Evolutionary conservation across 805 yeast species (phyloP).

Genomic region (Wickerhamomyces canadensis): DNA sequence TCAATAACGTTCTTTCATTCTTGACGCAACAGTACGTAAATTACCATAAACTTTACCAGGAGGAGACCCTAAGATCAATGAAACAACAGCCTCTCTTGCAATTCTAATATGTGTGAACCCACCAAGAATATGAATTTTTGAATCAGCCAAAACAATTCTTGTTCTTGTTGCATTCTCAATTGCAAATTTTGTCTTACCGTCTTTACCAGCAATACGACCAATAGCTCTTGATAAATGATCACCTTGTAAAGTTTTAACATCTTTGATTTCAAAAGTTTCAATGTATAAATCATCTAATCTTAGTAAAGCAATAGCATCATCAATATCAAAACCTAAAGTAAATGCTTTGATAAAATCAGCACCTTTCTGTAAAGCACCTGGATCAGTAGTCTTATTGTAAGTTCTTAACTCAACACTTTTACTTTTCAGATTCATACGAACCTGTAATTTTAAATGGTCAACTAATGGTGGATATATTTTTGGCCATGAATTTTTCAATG

Average conservation of each 20-base stretch:
- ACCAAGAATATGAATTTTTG: constrained; percentile 93
- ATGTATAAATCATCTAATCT: constrained; percentile 94
- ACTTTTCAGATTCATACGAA: constrained; percentile 88
- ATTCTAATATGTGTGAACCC: constrained; percentile 95
- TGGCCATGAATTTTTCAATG: constrained; percentile 84
- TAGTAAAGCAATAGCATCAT: constrained; percentile 91
- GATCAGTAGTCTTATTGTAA: constrained; percentile 73
- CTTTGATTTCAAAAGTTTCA: constrained; percentile 95
- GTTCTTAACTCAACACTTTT: constrained; percentile 86
- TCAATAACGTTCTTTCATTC: constrained; percentile 92
- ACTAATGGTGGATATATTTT: constrained; percentile 95
- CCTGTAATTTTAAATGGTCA: constrained; percentile 90
- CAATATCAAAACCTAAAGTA: constrained; percentile 93
- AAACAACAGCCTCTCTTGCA: constrained; percentile 97
- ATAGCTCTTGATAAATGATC: constrained; percentile 98
- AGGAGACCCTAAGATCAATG: constrained; percentile 93
- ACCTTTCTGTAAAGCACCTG: constrained; percentile 95
- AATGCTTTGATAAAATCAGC: constrained; percentile 96
- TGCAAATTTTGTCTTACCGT: constrained; percentile 97
- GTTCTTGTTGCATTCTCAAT: constrained; percentile 98
- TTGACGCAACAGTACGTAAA: constrained; percentile 91
- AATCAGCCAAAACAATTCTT: constrained; percentile 94
- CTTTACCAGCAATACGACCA: constrained; percentile 99
- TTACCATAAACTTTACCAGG: constrained; percentile 98
- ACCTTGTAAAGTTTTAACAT: constrained; percentile 90